phyloP scores from a whole-genome alignment of 2,329 filamentous ascomycete genomes.

The Sordariomycetes sp. region DNA sequence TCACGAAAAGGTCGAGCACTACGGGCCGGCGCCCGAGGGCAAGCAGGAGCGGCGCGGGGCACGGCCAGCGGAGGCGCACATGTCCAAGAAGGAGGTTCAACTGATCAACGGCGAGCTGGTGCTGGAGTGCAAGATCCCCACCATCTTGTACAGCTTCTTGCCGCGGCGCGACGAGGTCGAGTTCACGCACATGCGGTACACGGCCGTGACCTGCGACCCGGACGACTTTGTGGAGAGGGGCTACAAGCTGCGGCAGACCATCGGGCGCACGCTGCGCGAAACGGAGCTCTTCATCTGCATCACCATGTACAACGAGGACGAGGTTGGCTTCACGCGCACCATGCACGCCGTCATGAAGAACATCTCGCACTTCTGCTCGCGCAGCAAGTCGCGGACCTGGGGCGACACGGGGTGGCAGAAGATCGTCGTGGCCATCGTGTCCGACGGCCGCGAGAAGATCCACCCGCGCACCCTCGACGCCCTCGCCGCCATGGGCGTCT shows the following conservation, averaged over 20 bases:
- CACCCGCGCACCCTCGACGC: slow-evolving; percentile 89
- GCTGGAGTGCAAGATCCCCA: slow-evolving; percentile 97
- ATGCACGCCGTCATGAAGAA: slow-evolving; percentile 99
- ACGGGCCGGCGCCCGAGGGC: slow-evolving; percentile 76
- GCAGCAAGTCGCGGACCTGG: slow-evolving; percentile 88
- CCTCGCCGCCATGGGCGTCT: slow-evolving; percentile 90
- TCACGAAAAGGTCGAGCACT: slow-evolving; percentile 58
- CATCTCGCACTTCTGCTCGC: slow-evolving; percentile 88
- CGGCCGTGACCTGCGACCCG: slow-evolving; percentile 93
- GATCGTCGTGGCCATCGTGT: slow-evolving; percentile 94
- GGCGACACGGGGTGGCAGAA: slow-evolving; percentile 97
- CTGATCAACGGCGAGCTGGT: slow-evolving; percentile 97
- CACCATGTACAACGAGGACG: slow-evolving; percentile 99
- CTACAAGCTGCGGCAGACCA: slow-evolving; percentile 86
- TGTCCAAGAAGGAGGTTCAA: slow-evolving; percentile 85
- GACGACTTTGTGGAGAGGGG: slow-evolving; percentile 83
- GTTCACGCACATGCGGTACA: slow-evolving; percentile 98
- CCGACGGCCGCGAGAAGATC: slow-evolving; percentile 80
- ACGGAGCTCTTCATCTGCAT: slow-evolving; percentile 94
- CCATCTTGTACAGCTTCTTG: slow-evolving; percentile 92
- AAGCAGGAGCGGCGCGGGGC: slow-evolving; percentile 82
- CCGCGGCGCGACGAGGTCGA: slow-evolving; percentile 86
- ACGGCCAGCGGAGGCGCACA: slow-evolving; percentile 56
- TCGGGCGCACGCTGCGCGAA: slow-evolving; percentile 70
- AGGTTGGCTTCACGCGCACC: slow-evolving; percentile 89